Evolutionary conservation across 345 rosid species (phyloP), one percentile per base, ranked within the genome.

Genomic region (Noccaea bulbosa): DNA sequence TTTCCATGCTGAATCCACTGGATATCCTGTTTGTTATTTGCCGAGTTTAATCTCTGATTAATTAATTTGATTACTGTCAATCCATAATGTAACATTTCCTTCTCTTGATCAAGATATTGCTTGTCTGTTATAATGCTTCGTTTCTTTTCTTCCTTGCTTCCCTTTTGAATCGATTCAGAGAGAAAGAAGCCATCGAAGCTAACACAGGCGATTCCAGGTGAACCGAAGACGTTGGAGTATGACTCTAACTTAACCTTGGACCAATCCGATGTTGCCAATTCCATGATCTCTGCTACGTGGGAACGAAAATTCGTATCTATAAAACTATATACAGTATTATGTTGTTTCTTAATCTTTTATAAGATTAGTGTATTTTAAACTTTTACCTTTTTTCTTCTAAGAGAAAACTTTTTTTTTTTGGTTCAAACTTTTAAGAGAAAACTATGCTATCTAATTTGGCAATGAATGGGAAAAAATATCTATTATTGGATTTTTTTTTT

Each of bases 201-300:
- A 80, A 81, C 92, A 20, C 91, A 86, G 33, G 92, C 97, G 6
- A 83, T 92, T 62, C 98, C 96, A 30, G 99, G 98, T 68, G 92
- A 88, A 32, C 79, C 88, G 14, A 88, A 83, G 84, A 63, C 75
- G 54, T 83, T 95, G 75, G 94, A 90, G 62, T 92, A 81, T 58
- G 86, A 81, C n/a, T 75, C 76, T 71, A 85, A 83, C 67, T 60
- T 88, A 74, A 85, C 88, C n/a, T 88, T 95, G 51, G 94, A 75
- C 43, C 94, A 88, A 60, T 90, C 94, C 0, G 96, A 92, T 27
- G 86, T 95, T 34, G 97, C 96, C 69, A 92, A 90, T 86, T 86
- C 98, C 10, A 90, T 95, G 73, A 77, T 77, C 73, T 70, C 79
- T 70, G 79, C 75, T 56, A 70, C 79, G 9, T 76, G 79, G 79